These are phyloP conservation scores for Rubroshorea leprosula DNA, from an alignment of 345 rosid species.

Conservation along the genomic window DNA sequence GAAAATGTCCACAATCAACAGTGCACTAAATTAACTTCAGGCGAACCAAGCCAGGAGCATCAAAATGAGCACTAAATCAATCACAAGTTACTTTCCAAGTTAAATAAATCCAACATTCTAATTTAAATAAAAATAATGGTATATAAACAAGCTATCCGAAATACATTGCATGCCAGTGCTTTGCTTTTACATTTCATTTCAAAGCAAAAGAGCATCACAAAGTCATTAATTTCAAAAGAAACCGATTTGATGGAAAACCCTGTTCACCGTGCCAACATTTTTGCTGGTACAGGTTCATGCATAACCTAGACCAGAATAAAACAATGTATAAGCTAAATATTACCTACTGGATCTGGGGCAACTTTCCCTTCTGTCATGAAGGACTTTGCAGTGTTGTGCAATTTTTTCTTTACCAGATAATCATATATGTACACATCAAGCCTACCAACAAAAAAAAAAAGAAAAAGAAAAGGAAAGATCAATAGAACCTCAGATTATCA, in stretches of 20 bases:
- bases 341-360: slow-evolving; percentile 96
- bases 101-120: neutral
- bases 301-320: no score
- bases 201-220: neutral
- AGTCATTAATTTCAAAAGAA: no score
- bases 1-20: neutral
- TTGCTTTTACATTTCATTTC: neutral
- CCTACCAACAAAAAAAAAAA: no score
- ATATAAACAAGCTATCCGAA: no score
- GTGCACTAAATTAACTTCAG: neutral
- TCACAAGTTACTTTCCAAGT: slow-evolving; percentile 6
- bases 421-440: slow-evolving; percentile 95
- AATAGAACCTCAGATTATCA: neutral
- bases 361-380: slow-evolving; percentile 97
- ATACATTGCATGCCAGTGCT: neutral
- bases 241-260: no score
- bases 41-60: neutral
- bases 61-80: neutral
- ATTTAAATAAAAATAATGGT: neutral
- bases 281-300: no score
- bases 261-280: no score
- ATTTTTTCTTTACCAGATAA: slow-evolving; percentile 89
- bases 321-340: no score
- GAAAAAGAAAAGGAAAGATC: slow-evolving; percentile 8
- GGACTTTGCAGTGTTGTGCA: slow-evolving; percentile 75